These are phyloP conservation scores for Phoma sp. DNA, from an alignment of 2,329 filamentous ascomycete genomes.

Conservation along the genomic window DNA sequence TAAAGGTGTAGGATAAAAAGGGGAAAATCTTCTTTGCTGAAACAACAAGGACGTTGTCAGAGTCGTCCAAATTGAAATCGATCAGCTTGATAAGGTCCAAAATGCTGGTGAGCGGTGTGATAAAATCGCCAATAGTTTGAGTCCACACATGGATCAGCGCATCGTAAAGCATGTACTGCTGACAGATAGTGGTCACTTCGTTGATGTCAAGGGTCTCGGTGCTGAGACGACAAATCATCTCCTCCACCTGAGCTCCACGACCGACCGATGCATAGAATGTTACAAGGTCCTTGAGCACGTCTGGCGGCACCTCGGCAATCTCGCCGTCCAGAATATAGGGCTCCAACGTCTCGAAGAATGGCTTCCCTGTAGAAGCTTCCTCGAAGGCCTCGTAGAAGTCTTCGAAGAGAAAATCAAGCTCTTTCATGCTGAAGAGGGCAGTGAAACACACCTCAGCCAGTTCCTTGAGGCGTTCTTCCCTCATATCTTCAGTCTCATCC, in stretches of 20 bases:
- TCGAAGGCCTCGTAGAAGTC: slow-evolving; percentile 91
- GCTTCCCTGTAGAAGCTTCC: slow-evolving; percentile 71
- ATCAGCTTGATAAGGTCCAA: slow-evolving; percentile 67
- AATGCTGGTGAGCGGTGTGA: slow-evolving; percentile 87
- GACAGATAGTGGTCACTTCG: slow-evolving; percentile 88
- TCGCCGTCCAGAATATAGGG: slow-evolving; percentile 82
- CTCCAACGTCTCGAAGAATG: slow-evolving; percentile 89
- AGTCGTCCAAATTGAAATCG: slow-evolving; percentile 61
- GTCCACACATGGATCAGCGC: slow-evolving; percentile 98
- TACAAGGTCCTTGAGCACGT: slow-evolving; percentile 84
- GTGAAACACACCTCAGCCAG: slow-evolving; percentile 83
- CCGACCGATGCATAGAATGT: slow-evolving; percentile 78
- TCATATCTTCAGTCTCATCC: slow-evolving; percentile 57
- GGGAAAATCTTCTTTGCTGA: slow-evolving; percentile 92
- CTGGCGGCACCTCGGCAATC: slow-evolving; percentile 77
- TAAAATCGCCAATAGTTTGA: slow-evolving; percentile 83
- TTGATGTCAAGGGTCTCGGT: slow-evolving; percentile 92
- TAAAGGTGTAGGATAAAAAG: slow-evolving; percentile 90
- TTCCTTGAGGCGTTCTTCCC: slow-evolving; percentile 69
- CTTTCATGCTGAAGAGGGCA: slow-evolving; percentile 77
- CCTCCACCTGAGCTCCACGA: slow-evolving; percentile 80
- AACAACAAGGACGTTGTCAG: slow-evolving; percentile 66
- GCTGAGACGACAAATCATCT: slow-evolving; percentile 92
- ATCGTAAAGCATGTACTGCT: slow-evolving; percentile 90
- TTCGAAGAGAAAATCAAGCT: slow-evolving; percentile 86